phyloP scores from a whole-genome alignment of 495 filamentous ascomycete genomes.

The Tuber microsphaerosporum region DNA sequence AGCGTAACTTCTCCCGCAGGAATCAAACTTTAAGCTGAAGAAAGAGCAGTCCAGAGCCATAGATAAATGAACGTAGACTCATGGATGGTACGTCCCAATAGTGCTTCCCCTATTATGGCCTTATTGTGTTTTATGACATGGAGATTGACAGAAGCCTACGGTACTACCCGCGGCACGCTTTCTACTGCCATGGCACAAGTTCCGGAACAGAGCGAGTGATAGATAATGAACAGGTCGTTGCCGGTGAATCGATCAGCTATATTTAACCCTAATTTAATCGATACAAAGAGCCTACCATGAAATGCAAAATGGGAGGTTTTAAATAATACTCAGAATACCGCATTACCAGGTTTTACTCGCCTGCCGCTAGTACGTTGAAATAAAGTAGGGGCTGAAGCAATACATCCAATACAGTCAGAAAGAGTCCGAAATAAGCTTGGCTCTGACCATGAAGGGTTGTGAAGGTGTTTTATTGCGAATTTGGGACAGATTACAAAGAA shows the following conservation, averaged over 20 bases:
- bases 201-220: neutral
- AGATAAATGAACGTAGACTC: no score
- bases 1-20: no score
- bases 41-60: no score
- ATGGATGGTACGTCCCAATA: neutral
- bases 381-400: no score
- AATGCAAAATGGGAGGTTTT: neutral
- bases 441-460: no score
- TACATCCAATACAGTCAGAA: no score
- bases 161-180: neutral
- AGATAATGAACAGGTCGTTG: neutral
- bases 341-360: no score
- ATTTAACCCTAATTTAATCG: neutral
- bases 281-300: neutral
- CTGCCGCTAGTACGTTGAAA: no score
- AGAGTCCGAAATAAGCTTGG: no score
- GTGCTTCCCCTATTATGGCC: neutral
- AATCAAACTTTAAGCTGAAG: no score
- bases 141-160: neutral
- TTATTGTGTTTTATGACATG: neutral
- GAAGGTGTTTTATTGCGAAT: no score
- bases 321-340: neutral
- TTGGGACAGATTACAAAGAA: no score
- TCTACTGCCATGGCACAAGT: neutral
- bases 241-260: neutral